phyloP scores from a whole-genome alignment of 2,329 filamentous ascomycete genomes.

The Claviceps lovelessii region DNA sequence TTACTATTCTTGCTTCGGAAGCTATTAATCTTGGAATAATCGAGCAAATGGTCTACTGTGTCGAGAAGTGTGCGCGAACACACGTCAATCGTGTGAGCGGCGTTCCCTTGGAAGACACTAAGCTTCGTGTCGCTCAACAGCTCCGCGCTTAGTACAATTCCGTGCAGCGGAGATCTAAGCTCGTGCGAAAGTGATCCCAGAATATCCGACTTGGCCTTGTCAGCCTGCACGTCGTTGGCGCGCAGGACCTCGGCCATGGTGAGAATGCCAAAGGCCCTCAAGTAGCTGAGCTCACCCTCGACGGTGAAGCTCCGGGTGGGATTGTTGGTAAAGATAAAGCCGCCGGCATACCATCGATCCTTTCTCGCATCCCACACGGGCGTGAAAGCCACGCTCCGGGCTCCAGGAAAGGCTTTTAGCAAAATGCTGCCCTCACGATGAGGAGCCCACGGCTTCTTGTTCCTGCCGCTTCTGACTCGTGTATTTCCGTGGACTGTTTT shows the following conservation, averaged over 20 bases:
- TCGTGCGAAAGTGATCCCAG: conserved; percentile 48
- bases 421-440: conserved; percentile 15
- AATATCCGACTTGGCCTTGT: conserved; percentile 41
- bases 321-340: conserved; percentile 33
- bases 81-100: conserved; percentile 34
- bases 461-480: neutral
- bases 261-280: conserved; percentile 36
- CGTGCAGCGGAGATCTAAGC: conserved; percentile 45
- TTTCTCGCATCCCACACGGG: conserved; percentile 33
- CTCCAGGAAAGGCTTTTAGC: conserved; percentile 23
- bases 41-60: conserved; percentile 38
- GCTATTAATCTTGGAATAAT: conserved; percentile 40
- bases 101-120: conserved; percentile 29
- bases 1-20: conserved; percentile 6
- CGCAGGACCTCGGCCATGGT: conserved; percentile 43
- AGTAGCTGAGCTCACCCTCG: conserved; percentile 34
- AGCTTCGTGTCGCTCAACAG: conserved; percentile 37
- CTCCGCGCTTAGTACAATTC: conserved; percentile 40
- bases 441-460: conserved; percentile 3
- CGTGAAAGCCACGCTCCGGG: conserved; percentile 31
- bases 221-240: conserved; percentile 21
- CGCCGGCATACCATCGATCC: conserved; percentile 34
- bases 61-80: conserved; percentile 38
- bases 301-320: conserved; percentile 29
- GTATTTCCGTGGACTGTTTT: neutral